Evolutionary conservation across 192 early-diverging fungal species (phyloP), one percentile per base, ranked within the genome.

Genomic region (Coemansia sp.): DNA sequence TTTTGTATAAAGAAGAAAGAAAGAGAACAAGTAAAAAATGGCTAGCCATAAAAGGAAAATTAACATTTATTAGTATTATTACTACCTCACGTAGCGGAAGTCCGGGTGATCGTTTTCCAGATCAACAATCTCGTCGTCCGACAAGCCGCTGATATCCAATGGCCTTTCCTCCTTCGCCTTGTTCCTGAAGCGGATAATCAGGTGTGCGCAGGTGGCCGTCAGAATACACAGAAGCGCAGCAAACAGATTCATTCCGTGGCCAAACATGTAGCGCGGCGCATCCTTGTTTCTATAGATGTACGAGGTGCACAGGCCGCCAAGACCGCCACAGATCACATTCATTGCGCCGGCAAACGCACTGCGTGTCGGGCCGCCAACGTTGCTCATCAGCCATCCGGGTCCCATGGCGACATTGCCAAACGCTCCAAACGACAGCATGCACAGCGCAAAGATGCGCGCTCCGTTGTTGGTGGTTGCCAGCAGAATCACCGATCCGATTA

Each of bases 221-320:
- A 76, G 1, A 0, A 81, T 61, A 32, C 50, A 43, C 32, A 81
- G 42, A 13, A 76, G 68, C 1, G 70, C 74, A 9, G 79, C 79
- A 67, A 79, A 79, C 56, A 81, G 54, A n/a, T 81, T 81, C 68
- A 81, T 76, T 7, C 79, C 70, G 45, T 81, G 79, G 41, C 79
- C 79, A 63, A 76, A 68, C 56, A 75, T 52, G 56, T 81, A 81
- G 45, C 49, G 60, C 5, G 79, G 79, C n/a, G 69, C 67, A 38
- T 81, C 79, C 74, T 73, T 63, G 67, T 81, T 75, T 21, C 73
- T 69, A 64, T 81, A 81, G 11, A 75, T 76, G 41, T 72, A 81
- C 54, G 79, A 81, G 0, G 74, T 76, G 68, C 73, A 75, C 12
- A 81, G 74, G 3, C 70, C 79, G 41, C 73, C 72, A 13, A 81